Conservation (phyloP, 306 rosid species). For the Medicago arabica region DNA sequence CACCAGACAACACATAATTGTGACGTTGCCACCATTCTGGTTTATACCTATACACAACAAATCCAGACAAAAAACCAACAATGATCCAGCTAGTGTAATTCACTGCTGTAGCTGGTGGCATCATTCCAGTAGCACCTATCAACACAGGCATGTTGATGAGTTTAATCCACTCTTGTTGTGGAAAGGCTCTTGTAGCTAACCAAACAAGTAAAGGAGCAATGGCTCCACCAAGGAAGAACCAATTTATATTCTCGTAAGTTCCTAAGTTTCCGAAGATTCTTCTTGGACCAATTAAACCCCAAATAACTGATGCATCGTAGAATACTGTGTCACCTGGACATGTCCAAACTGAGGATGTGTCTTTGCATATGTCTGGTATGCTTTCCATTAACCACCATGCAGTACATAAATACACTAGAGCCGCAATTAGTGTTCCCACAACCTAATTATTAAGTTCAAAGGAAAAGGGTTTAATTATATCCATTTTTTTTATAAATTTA, state of each 20-base stretch:
- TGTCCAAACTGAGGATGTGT: constrained; percentile 80
- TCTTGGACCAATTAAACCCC: constrained; percentile 89
- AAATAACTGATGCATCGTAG: constrained; percentile 90
- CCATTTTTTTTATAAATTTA: neutral
- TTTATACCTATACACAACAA: constrained; percentile 66
- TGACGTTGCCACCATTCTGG: constrained; percentile 85
- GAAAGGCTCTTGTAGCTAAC: constrained; percentile 64
- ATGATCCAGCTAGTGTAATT: constrained; percentile 81
- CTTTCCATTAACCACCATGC: constrained; percentile 98
- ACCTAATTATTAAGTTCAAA: constrained; percentile 43
- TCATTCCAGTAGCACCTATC: constrained; percentile 71
- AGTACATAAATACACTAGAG: constrained; percentile 66
- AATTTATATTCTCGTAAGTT: constrained; percentile 60
- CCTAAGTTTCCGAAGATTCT: constrained; percentile 82
- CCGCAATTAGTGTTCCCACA: constrained; percentile 78
- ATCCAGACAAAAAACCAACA: constrained; percentile 72
- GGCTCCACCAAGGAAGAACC: constrained; percentile 87
- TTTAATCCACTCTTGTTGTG: constrained; percentile 78
- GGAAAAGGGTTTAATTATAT: neutral
- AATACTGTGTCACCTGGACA: constrained; percentile 85
- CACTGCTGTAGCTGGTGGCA: constrained; percentile 93
- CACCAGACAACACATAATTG: constrained; percentile 87
- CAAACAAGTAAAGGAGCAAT: constrained; percentile 74
- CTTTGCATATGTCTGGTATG: constrained; percentile 81
- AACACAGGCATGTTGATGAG: constrained; percentile 84